phyloP scores from a whole-genome alignment of 805 yeast species.

The Citeromyces nyonsensis region DNA sequence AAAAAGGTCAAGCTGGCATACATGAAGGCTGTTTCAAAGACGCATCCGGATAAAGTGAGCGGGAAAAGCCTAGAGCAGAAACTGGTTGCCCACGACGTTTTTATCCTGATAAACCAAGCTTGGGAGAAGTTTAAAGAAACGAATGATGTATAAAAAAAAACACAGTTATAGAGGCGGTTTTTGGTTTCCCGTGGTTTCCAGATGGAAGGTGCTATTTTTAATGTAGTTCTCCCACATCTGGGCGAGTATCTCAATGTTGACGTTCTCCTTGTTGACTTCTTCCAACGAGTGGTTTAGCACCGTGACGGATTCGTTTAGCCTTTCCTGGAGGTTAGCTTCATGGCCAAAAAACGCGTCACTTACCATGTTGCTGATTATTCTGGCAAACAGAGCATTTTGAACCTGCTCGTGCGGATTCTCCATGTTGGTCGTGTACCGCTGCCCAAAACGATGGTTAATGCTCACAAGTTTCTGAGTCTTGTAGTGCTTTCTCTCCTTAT shows the following conservation, averaged over 20 bases:
- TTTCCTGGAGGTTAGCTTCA: constrained; percentile 24
- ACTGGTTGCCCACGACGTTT: constrained; percentile 78
- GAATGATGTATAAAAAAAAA: not conserved
- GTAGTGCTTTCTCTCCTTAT: constrained; percentile 2
- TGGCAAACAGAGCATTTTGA: constrained; percentile 57
- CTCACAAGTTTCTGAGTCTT: not conserved
- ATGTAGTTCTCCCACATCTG: constrained; percentile 72
- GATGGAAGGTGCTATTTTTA: constrained; percentile 52
- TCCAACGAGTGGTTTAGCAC: constrained; percentile 46
- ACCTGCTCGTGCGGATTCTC: constrained; percentile 80
- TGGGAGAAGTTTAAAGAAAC: constrained; percentile 61
- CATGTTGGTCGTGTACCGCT: constrained; percentile 24
- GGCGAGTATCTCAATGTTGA: constrained; percentile 54
- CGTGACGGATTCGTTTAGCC: constrained; percentile 55
- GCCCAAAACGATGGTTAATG: no score
- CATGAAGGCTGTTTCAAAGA: constrained; percentile 64
- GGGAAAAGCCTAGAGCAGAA: constrained; percentile 49
- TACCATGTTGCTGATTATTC: constrained; percentile 68
- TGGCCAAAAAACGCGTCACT: constrained; percentile 12
- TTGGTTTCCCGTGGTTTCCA: constrained; percentile 50
- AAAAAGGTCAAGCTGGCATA: constrained; percentile 79
- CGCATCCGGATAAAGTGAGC: constrained; percentile 77
- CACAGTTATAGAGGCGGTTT: constrained; percentile 26
- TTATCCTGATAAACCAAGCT: constrained; percentile 68
- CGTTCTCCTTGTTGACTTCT: constrained; percentile 48